These are phyloP conservation scores for Rhizophagus sp. DNA, from an alignment of 192 early-diverging fungal species.

Conservation along the genomic window DNA sequence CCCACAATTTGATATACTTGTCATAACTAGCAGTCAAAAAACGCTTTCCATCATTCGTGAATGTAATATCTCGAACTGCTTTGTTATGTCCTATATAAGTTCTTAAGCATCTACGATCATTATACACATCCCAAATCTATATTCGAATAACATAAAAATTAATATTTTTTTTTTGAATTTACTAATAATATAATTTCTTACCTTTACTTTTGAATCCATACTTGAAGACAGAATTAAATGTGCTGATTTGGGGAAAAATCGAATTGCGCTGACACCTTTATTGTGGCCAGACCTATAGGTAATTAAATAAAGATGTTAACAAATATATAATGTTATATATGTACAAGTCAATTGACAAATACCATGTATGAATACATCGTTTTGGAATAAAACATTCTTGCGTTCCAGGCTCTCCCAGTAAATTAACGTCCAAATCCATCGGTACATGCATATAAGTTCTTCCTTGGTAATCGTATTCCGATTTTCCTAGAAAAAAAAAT, in stretches of 20 bases:
- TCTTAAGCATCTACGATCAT: slow-evolving; percentile 81
- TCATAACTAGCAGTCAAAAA: slow-evolving; percentile 93
- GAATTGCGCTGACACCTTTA: slow-evolving; percentile 87
- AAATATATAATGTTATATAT: not conserved
- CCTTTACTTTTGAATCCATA: slow-evolving; percentile 96
- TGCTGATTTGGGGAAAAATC: slow-evolving; percentile 87
- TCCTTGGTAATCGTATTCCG: slow-evolving; percentile 88
- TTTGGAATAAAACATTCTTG: slow-evolving; percentile 89
- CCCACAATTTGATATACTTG: slow-evolving; percentile 94
- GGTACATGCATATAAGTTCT: slow-evolving; percentile 97
- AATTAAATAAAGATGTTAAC: not conserved
- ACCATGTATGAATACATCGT: slow-evolving; percentile 83
- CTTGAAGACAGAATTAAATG: slow-evolving; percentile 88
- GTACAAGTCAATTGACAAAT: not conserved
- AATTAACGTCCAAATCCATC: slow-evolving; percentile 79
- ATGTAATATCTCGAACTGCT: slow-evolving; percentile 89
- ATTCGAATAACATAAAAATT: not conserved
- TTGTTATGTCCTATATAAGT: slow-evolving; percentile 92
- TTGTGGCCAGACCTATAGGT: slow-evolving; percentile 69
- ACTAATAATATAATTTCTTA: slow-evolving; percentile 28
- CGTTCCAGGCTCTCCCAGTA: slow-evolving; percentile 68
- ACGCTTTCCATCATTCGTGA: slow-evolving; percentile 79
- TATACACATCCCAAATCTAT: slow-evolving; percentile 93
- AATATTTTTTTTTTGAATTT: not conserved
- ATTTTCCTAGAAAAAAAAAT: slow-evolving; percentile 37